Evolutionary conservation across 208 protist species (phyloP).

Genomic region (Leishmania aethiopica): DNA sequence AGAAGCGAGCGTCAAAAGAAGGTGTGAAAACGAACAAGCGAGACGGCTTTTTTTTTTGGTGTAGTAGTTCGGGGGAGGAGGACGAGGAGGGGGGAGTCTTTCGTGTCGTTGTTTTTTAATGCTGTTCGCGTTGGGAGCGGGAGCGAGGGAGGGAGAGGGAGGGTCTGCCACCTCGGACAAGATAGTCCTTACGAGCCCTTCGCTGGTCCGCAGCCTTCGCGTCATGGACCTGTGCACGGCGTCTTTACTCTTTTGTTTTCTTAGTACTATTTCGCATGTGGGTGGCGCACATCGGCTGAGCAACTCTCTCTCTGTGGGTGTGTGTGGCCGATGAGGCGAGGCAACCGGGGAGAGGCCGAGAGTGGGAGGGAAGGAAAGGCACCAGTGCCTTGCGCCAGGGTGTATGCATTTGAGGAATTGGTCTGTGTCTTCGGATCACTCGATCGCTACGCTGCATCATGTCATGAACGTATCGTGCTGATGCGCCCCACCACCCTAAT

Average conservation of each 20-base stretch:
- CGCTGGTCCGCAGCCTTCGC: background rate
- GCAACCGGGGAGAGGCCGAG: background rate
- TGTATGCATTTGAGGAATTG: background rate
- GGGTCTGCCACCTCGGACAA: background rate
- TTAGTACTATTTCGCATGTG: background rate
- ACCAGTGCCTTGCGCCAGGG: background rate
- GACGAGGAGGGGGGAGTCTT: no score
- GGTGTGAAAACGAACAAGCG: background rate
- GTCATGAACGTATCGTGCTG: background rate
- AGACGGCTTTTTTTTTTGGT: no score
- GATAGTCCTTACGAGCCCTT: background rate
- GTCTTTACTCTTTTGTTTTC: background rate
- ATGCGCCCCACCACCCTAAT: background rate
- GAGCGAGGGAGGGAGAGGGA: background rate
- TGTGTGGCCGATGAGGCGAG: background rate
- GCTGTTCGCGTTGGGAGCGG: no score
- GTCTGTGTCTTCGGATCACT: background rate
- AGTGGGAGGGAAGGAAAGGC: conserved; percentile 2
- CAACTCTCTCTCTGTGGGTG: background rate
- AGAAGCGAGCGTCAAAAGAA: background rate
- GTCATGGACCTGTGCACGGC: background rate
- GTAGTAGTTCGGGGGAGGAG: no score
- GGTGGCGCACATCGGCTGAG: background rate
- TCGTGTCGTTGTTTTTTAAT: no score
- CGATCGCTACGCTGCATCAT: background rate